phyloP scores from a whole-genome alignment of 768 basidiomycete species.

The Mycena alexandri region DNA sequence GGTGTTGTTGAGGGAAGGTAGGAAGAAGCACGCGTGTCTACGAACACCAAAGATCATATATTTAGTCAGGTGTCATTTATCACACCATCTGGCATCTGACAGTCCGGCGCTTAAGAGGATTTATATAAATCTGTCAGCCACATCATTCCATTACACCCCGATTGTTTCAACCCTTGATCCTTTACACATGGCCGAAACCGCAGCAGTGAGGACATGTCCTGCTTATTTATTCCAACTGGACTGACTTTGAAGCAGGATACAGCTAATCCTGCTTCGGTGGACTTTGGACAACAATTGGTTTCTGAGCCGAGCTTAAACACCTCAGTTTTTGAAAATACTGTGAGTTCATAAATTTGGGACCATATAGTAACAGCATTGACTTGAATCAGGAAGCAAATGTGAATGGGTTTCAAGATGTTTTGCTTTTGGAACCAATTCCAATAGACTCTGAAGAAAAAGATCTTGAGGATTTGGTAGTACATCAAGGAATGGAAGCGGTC shows the following conservation, averaged over 20 bases:
- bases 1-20: too few relatives aligned
- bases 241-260: too few relatives aligned
- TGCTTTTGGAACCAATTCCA: too few relatives aligned
- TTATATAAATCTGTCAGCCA: conserved; percentile 2
- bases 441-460: too few relatives aligned
- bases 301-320: neutral
- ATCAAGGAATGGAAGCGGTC: neutral
- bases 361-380: neutral
- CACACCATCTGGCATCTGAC: too few relatives aligned
- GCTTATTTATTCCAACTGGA: neutral
- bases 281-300: neutral
- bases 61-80: too few relatives aligned
- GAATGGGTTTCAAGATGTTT: neutral
- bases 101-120: neutral
- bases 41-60: too few relatives aligned
- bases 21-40: too few relatives aligned
- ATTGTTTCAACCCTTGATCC: neutral
- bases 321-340: neutral
- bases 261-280: neutral
- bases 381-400: neutral
- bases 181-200: neutral
- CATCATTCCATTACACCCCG: neutral
- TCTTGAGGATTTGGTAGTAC: neutral
- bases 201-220: neutral
- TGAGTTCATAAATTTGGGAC: neutral